Evolutionary conservation across 1,284 basidiomycete genomes (phyloP).

Genomic region (Singerocomus rubriflavus): DNA sequence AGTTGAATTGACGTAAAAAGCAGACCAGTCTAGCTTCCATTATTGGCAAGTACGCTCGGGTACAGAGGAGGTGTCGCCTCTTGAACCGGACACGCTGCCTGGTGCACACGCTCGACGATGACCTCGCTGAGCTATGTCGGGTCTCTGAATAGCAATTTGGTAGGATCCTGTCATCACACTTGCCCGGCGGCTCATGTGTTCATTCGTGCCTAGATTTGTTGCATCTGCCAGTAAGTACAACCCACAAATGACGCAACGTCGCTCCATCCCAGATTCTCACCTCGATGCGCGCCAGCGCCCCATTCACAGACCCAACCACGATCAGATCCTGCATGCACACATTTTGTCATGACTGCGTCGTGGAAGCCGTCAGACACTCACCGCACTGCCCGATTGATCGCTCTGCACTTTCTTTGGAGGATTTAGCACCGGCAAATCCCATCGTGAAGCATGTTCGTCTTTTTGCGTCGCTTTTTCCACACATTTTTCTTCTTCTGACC

Average conservation of each 20-base stretch:
- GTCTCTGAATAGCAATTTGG: constrained; percentile 56
- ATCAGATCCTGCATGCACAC: constrained; percentile 78
- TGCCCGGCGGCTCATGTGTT: constrained; percentile 1
- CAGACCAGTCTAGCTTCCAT: constrained; percentile 15
- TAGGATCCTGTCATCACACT: constrained; percentile 26
- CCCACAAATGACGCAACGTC: neutral
- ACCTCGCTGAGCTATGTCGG: constrained; percentile 48
- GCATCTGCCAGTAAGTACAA: constrained; percentile 69
- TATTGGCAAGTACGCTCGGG: constrained; percentile 5
- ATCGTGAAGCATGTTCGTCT: constrained; percentile 69
- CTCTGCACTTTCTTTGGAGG: constrained; percentile 50
- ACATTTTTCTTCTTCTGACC: constrained; percentile 20
- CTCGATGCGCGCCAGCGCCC: constrained; percentile 43
- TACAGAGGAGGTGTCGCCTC: neutral
- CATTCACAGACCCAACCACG: constrained; percentile 72
- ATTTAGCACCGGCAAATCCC: constrained; percentile 61
- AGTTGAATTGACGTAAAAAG: constrained; percentile 17
- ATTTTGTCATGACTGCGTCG: constrained; percentile 78
- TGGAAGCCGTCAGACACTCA: constrained; percentile 58
- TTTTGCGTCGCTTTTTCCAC: constrained; percentile 1
- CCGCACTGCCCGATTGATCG: constrained; percentile 83
- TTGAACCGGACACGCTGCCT: constrained; percentile 3
- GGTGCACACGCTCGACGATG: constrained; percentile 15
- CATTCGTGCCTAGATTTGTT: constrained; percentile 56
- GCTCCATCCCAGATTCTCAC: constrained; percentile 2